Evolutionary conservation across 1,284 basidiomycete species (phyloP), one percentile per base, ranked within the genome.

Genomic region (Hypsizygus ulmarius): DNA sequence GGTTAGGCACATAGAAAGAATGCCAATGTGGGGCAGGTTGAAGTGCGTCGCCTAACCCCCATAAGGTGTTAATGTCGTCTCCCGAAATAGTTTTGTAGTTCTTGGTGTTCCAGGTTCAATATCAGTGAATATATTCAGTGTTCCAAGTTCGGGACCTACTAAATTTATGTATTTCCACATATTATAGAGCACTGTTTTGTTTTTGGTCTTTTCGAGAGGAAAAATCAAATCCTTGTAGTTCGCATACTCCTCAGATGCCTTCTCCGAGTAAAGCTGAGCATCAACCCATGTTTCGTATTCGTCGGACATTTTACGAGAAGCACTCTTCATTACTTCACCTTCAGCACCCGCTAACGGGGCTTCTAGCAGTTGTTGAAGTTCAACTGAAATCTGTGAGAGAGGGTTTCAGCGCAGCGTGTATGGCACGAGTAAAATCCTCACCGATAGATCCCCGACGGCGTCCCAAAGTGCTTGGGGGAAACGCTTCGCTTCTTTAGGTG

Each of bases 381-480:
- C 74, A 15, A 88, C 72, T 6, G 77, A 74, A 34, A 78, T 67
- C 86, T 88, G 42, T 15, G 25, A 39, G 36, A 39, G 27, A 38
- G 30, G 21, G 40, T 48, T 38, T 34, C 38, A 43, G 0, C 12
- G 43, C 29, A 34, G 18, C 19, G 27, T n/a, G 15, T 37, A 56
- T 15, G 11, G 33, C 15, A 19, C 5, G 16, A 15, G 29, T n/a
- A 15, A 3, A 6, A 47, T 14, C 63, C 70, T 55, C 70, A 87
- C 87, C 37, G 87, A 83, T 49, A 90, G 72, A 64, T 89, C 85
- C 7, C 87, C 88, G 34, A 88, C 73, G 35, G 85, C 80, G 56
- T 90, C 82, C 82, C 85, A 90, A 44, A 90, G 70, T 1, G 73
- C 70, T 61, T 89, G 87, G 0, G 86, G 83, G 54, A 90, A 90